phyloP scores from a whole-genome alignment of 2,329 filamentous ascomycete genomes.

The Fusarium pseudonygamai region DNA sequence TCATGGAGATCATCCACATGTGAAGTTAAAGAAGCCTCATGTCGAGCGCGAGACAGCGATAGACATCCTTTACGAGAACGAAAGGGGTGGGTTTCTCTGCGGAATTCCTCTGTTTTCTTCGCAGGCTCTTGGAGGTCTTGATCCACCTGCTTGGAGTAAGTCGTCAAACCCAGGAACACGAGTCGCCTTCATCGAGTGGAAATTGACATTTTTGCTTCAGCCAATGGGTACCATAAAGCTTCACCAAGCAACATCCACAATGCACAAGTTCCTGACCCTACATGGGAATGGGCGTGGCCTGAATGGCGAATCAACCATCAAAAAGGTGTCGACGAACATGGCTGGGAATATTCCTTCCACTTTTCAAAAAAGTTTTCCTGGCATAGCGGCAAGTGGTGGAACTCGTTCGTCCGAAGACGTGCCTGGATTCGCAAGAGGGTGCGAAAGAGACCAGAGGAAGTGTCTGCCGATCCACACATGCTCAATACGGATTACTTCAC shows the following conservation, averaged over 20 bases:
- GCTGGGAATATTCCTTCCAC: constrained; percentile 96
- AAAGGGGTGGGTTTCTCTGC: constrained; percentile 89
- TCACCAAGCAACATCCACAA: constrained; percentile 78
- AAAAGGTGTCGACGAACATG: constrained; percentile 81
- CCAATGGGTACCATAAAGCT: constrained; percentile 71
- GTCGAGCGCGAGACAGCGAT: constrained; percentile 67
- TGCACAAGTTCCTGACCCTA: constrained; percentile 92
- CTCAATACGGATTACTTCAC: constrained; percentile 84
- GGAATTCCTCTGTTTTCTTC: constrained; percentile 90
- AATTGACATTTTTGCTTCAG: constrained; percentile 35
- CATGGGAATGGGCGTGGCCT: constrained; percentile 87
- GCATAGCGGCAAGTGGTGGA: constrained; percentile 93
- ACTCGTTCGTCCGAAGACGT: constrained; percentile 90
- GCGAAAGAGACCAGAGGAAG: constrained; percentile 61
- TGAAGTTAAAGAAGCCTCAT: constrained; percentile 47
- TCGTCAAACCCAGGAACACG: not conserved
- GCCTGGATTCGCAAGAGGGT: constrained; percentile 87
- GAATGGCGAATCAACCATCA: constrained; percentile 76
- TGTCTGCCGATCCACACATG: constrained; percentile 67
- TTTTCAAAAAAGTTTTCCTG: constrained; percentile 80
- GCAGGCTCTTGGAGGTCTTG: constrained; percentile 84
- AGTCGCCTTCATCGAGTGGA: not conserved
- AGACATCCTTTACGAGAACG: constrained; percentile 95
- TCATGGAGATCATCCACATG: constrained; percentile 43
- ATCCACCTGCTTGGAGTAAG: constrained; percentile 82